Evolutionary conservation across 2,329 filamentous ascomycete species (phyloP).

Genomic region (Fusarium sp.): DNA sequence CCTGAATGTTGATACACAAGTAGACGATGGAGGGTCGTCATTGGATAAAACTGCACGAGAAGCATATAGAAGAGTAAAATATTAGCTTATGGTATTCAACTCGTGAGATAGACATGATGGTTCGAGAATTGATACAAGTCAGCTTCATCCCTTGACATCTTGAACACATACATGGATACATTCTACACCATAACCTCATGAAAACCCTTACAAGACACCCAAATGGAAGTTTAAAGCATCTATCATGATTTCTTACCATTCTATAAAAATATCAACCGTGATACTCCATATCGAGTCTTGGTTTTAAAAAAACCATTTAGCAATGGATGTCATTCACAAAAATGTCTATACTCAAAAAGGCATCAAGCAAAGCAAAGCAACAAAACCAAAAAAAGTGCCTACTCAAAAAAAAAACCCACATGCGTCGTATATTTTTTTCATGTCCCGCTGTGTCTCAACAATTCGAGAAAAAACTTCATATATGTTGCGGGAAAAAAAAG

Average conservation of each 20-base stretch:
- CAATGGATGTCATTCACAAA: conserved; percentile 11
- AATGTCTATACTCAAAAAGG: conserved; percentile 19
- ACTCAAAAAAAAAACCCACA: conserved; percentile 9
- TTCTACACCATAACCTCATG: neutral
- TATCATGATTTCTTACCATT: neutral
- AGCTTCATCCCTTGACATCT: neutral
- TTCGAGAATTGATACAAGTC: neutral
- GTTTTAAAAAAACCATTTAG: neutral
- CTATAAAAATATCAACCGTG: neutral
- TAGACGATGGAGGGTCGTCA: neutral
- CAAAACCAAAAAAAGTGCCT: neutral
- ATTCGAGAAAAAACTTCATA: conserved; percentile 22
- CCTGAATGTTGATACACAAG: neutral
- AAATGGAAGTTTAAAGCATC: neutral
- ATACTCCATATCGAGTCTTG: neutral
- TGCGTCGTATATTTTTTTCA: conserved; percentile 41
- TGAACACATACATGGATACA: neutral
- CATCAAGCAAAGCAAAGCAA: neutral
- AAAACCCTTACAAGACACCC: neutral
- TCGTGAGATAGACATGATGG: neutral
- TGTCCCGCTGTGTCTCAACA: conserved; percentile 36
- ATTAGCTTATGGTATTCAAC: neutral
- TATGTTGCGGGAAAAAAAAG: conserved; percentile 26
- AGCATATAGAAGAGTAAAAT: conserved; percentile 2
- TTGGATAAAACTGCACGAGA: neutral